Evolutionary conservation across 805 yeast genomes (phyloP).

Genomic region (Lachancea cidri): DNA sequence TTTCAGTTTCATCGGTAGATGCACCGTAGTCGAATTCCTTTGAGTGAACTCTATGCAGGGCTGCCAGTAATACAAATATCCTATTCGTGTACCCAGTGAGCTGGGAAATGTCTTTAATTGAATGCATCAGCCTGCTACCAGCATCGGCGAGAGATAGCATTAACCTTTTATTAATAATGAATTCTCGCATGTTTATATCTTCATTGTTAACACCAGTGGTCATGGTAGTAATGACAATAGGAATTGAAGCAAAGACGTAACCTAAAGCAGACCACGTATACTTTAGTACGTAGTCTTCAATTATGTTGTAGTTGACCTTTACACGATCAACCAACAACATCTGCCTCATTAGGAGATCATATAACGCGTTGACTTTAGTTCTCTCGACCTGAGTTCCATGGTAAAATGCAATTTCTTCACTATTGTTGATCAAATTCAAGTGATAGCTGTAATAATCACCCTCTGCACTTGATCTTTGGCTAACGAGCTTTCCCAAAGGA

Average conservation of each 20-base stretch:
- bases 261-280: slow-evolving; percentile 95
- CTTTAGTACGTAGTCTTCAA: slow-evolving; percentile 83
- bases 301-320: slow-evolving; percentile 61
- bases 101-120: slow-evolving; percentile 87
- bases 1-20: slow-evolving; percentile 25
- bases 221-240: slow-evolving; percentile 62
- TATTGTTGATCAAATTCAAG: slow-evolving; percentile 75
- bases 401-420: slow-evolving; percentile 92
- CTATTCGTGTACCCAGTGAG: slow-evolving; percentile 87
- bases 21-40: slow-evolving; percentile 37
- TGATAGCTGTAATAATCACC: slow-evolving; percentile 88
- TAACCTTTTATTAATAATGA: slow-evolving; percentile 83
- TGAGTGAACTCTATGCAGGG: slow-evolving; percentile 78
- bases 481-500: slow-evolving; percentile 72
- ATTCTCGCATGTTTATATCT: slow-evolving; percentile 72
- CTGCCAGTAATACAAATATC: slow-evolving; percentile 69
- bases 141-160: slow-evolving; percentile 93
- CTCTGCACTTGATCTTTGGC: slow-evolving; percentile 70
- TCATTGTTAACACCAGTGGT: slow-evolving; percentile 32
- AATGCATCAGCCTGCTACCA: slow-evolving; percentile 89
- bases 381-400: slow-evolving; percentile 83
- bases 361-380: slow-evolving; percentile 54
- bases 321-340: slow-evolving; percentile 49
- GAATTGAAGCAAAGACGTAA: slow-evolving; percentile 84
- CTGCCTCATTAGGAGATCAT: slow-evolving; percentile 51